Evolutionary conservation across 2,329 filamentous ascomycete species (phyloP), one percentile per base, ranked within the genome.

Genomic region (Graphilbum fragrans): DNA sequence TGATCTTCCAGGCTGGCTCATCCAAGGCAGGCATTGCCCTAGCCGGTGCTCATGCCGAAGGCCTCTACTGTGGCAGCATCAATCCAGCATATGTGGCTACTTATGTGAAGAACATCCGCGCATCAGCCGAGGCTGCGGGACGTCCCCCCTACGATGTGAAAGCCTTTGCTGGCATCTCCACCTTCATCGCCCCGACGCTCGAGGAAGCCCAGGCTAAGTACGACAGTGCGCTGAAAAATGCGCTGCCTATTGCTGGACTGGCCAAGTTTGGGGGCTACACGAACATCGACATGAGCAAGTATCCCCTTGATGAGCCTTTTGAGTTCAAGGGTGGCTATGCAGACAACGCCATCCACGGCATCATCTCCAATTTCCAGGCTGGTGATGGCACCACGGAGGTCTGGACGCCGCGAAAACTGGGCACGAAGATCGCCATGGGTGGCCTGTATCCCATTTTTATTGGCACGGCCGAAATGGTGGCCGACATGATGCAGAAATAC

Each of bases 1-100:
- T 80, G 2, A 57, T 86, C 17, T 86, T 86, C 50, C 63, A 62
- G 41, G 60, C 57, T 2, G 50, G 50, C 22, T 45, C 47, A 11
- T 52, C 49, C 17, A 41, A 43, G 41, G 45, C 47, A 4, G 50
- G 51, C 25, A 39, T 40, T 5, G 42, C 39, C 3, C 49, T 53
- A 25, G 49, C 46, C 5, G 45, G 47, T 18, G 46, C 43, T 27
- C 50, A 53, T 37, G 50, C 49, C 29, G 50, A 53, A 33, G 44
- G 39, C 29, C 42, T 52, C 10, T 32, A 8, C 14, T 7, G 7
- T 7, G 7, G 14, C 6, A 32, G 29, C 29, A 16, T 32, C 10
- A 32, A 32, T 16, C 7, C 14, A 17, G 19, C 16, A 18, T 51
- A 45, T 27, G 33, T 50, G 12, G 44, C 41, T 17, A 45, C 45